Percentiles rank a stretch among this genome's conserved stretches.
These are phyloP conservation scores for Kuraishia hungarica DNA, from an alignment of 805 yeast genomes.

Conservation along the genomic window DNA sequence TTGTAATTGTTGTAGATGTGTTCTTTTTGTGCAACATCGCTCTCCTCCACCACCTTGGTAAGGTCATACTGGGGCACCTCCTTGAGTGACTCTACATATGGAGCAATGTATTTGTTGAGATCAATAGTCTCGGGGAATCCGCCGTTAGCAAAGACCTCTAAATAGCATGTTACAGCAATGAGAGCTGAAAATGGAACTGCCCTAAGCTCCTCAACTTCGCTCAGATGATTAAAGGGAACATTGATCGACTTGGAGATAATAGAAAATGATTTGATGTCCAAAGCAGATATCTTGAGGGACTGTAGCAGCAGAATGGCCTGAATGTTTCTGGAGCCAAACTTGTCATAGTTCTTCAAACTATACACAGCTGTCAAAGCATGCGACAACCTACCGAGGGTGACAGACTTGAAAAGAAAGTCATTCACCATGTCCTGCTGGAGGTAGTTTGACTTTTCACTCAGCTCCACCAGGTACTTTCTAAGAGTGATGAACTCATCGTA, in stretches of 20 bases:
- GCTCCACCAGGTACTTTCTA: neutral
- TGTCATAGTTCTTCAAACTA: neutral
- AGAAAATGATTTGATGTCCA: neutral
- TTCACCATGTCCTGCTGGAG: neutral
- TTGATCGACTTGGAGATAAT: neutral
- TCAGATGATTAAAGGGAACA: neutral
- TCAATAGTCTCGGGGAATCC: neutral
- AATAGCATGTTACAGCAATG: neutral
- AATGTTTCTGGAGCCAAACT: neutral
- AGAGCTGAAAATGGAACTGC: neutral
- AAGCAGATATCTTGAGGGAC: neutral
- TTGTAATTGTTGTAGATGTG: neutral
- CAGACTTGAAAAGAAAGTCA: slow-evolving; percentile 1
- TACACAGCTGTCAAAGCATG: slow-evolving; percentile 2
- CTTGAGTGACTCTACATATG: neutral
- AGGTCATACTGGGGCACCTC: neutral
- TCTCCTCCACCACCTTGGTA: neutral
- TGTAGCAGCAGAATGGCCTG: slow-evolving; percentile 1
- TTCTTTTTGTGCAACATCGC: neutral
- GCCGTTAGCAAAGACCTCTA: neutral
- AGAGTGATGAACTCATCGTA: slow-evolving; percentile 7
- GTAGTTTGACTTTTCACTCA: slow-evolving; percentile 1
- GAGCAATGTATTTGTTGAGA: neutral
- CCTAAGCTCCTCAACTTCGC: neutral
- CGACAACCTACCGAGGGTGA: slow-evolving; percentile 2